These are phyloP conservation scores for Leccinum proliferum DNA, from an alignment of 1,284 basidiomycete species.

Conservation along the genomic window DNA sequence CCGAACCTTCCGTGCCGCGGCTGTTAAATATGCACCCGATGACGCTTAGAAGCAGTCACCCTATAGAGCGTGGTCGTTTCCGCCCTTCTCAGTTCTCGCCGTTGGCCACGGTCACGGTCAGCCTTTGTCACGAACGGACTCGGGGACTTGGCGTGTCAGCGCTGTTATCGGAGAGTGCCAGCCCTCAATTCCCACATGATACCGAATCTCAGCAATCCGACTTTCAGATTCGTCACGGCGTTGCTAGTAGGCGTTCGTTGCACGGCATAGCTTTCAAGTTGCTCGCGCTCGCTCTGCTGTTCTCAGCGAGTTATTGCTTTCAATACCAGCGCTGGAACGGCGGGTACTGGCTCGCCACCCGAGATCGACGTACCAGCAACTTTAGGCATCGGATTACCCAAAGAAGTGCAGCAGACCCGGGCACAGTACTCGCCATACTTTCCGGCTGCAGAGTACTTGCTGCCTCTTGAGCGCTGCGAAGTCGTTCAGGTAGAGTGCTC, in stretches of 20 bases:
- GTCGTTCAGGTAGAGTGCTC: conserved; percentile 46
- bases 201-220: not conserved
- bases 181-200: not conserved
- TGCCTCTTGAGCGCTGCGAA: conserved; percentile 44
- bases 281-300: conserved; percentile 12
- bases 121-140: no score
- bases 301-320: conserved; percentile 11
- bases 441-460: conserved; percentile 40
- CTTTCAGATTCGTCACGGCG: not conserved
- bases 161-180: not conserved
- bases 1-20: not conserved
- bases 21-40: not conserved
- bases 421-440: conserved; percentile 58
- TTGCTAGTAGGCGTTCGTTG: not conserved
- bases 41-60: no score
- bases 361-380: not conserved
- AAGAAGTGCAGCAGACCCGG: conserved; percentile 38
- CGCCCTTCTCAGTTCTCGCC: no score
- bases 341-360: not conserved
- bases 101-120: no score
- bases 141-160: no score
- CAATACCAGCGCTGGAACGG: conserved; percentile 7
- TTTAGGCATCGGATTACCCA: conserved; percentile 12
- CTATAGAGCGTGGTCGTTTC: no score
- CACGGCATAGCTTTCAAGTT: not conserved